Base-by-base conservation (phyloP, 129 eudicot genomes). In the Kitagawia praeruptora region DNA sequence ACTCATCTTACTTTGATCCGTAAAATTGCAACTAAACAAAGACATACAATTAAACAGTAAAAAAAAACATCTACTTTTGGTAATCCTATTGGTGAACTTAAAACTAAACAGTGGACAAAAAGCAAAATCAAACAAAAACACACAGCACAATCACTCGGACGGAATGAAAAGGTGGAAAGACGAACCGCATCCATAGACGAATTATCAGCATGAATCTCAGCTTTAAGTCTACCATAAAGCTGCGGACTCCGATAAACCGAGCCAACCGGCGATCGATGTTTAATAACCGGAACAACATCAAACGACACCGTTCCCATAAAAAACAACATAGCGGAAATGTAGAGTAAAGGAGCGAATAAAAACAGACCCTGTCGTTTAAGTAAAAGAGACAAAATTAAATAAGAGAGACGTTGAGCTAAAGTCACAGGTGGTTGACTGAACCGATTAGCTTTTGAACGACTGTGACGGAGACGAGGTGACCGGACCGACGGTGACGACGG, bases 211-310 rank as follows among this genome's bases (percentile, higher is more conserved):
- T 91, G 90, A 95, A 93, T 93, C 14, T 93, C 97, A 40, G 75
- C 81, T 3, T 92, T 87, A 66, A 93, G 88, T 89, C 89, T 89
- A 13, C 78, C 87, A 49, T 91, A 93, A 18, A 93, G 87, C 86
- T 93, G 93, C 0, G 98, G 98, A 79, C 93, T 91, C 78, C 97
- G 86, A 73, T 93, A 93, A 3, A 93, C 87, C 18, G 98, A 91
- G 28, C 98, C 98, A 12, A 88, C 82, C 1, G 92, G 80, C 61
- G 80, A 84, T 49, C 81, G 75, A 31, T 78, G 96, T 21, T 63
- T 64, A 28, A 86, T 87, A 11, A 82, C 86, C 6, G 85, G 83
- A 46, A 83, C 93, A 27, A 80, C 89, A 67, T 89, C 98, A 54
- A 89, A 91, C 47, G 91, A 88, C 12, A 84, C 85, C 82, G 90